These are phyloP conservation scores for Ceratobasidium sp. DNA, from an alignment of 1,284 basidiomycete genomes.

Conservation along the genomic window DNA sequence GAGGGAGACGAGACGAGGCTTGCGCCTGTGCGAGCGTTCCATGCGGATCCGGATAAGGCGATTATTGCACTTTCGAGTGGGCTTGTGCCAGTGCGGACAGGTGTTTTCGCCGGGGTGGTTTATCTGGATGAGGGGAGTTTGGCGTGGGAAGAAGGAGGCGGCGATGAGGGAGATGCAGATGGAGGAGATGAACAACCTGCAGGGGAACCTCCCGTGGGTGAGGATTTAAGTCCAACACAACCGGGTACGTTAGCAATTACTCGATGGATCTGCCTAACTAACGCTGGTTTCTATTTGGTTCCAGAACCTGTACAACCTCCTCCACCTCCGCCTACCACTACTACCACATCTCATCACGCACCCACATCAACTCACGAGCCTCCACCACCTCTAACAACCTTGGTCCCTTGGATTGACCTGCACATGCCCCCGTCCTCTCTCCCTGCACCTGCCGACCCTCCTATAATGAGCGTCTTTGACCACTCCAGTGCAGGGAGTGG, in stretches of 20 bases:
- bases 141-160: slow-evolving; percentile 33
- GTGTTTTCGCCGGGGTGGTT: slow-evolving; percentile 31
- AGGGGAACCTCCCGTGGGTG: not conserved
- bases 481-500: slow-evolving; percentile 34
- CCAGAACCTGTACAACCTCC: not conserved
- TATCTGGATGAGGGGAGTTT: slow-evolving; percentile 33
- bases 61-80: slow-evolving; percentile 40
- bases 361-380: not conserved
- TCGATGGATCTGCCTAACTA: not conserved
- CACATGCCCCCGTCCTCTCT: slow-evolving; percentile 39
- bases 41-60: slow-evolving; percentile 34
- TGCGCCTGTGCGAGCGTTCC: slow-evolving; percentile 22
- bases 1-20: slow-evolving; percentile 19
- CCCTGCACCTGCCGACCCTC: slow-evolving; percentile 26
- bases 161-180: not conserved
- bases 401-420: slow-evolving; percentile 39
- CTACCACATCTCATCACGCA: not conserved
- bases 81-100: slow-evolving; percentile 23
- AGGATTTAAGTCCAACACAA: too few relatives aligned
- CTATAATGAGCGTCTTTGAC: slow-evolving; percentile 36
- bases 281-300: not conserved
- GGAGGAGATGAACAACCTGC: not conserved
- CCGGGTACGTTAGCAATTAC: not conserved
- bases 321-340: not conserved
- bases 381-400: slow-evolving; percentile 12